These are phyloP conservation scores for Helotiales sp. DNA, from an alignment of 2,329 filamentous ascomycete genomes.

Conservation along the genomic window DNA sequence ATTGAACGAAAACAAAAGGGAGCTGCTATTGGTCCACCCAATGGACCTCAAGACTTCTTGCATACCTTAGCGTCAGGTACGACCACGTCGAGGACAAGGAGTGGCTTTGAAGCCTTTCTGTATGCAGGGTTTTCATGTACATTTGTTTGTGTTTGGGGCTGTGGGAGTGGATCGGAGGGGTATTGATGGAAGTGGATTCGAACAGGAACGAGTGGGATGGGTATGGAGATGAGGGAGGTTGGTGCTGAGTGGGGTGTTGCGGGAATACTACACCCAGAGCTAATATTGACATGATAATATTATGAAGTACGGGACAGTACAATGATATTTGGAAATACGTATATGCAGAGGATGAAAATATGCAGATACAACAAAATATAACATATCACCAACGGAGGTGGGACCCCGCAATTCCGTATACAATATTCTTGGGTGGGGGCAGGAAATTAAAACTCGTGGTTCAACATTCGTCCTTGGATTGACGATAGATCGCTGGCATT, in stretches of 20 bases:
- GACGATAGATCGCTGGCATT: not conserved
- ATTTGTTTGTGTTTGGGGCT: not conserved
- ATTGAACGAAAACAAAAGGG: too few relatives aligned
- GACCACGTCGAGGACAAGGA: slow-evolving; percentile 14
- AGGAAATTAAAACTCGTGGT: too few relatives aligned
- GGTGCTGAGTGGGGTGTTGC: too few relatives aligned
- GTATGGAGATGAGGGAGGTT: not conserved
- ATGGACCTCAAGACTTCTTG: too few relatives aligned
- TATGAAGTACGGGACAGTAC: too few relatives aligned
- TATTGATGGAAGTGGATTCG: not conserved
- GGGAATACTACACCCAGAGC: too few relatives aligned
- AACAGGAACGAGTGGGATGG: not conserved
- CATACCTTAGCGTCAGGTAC: slow-evolving; percentile 17
- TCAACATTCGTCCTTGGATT: not conserved
- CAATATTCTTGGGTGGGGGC: not conserved
- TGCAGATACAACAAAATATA: not conserved
- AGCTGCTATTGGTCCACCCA: too few relatives aligned
- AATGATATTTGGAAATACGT: not conserved
- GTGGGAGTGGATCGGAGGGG: not conserved
- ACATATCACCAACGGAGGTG: not conserved
- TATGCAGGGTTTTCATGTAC: not conserved
- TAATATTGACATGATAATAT: too few relatives aligned
- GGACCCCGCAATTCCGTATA: not conserved
- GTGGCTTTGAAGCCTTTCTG: slow-evolving; percentile 2
- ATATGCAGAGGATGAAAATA: not conserved